Conservation (phyloP, 495 filamentous ascomycete genomes). For the Neurospora sp. region DNA sequence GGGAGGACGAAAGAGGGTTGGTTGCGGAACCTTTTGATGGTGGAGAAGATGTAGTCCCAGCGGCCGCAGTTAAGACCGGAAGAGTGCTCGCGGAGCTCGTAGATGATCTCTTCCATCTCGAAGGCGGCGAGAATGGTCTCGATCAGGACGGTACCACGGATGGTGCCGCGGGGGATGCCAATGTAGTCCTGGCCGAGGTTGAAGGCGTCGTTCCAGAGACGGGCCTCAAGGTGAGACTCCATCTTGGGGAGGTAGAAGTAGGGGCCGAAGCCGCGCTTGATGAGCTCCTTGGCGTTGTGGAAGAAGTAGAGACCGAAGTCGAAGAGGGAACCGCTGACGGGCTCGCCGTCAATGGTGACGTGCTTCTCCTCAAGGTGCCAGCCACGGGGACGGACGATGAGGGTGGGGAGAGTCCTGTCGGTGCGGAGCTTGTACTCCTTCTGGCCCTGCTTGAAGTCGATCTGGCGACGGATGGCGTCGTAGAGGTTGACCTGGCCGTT, state of each 20-base stretch:
- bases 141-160: slow-evolving; percentile 92
- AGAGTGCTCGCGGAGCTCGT: slow-evolving; percentile 94
- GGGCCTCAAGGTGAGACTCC: slow-evolving; percentile 95
- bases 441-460: slow-evolving; percentile 90
- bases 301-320: slow-evolving; percentile 99
- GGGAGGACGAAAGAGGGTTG: slow-evolving; percentile 89
- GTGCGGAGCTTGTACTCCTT: slow-evolving; percentile 98
- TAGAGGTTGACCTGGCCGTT: slow-evolving; percentile 98
- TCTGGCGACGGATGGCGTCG: slow-evolving; percentile 86
- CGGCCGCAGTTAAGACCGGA: slow-evolving; percentile 96
- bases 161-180: slow-evolving; percentile 81
- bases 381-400: slow-evolving; percentile 80
- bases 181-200: slow-evolving; percentile 92
- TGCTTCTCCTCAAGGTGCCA: slow-evolving; percentile 99
- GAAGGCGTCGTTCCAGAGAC: slow-evolving; percentile 98
- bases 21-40: slow-evolving; percentile 99
- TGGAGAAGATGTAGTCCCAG: slow-evolving; percentile 99
- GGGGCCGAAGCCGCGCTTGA: slow-evolving; percentile 74
- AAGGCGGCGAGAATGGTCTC: slow-evolving; percentile 99
- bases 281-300: slow-evolving; percentile 90
- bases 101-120: slow-evolving; percentile 99
- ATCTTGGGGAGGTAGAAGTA: slow-evolving; percentile 99
- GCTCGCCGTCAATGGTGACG: slow-evolving; percentile 89
- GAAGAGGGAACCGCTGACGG: slow-evolving; percentile 88
- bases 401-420: slow-evolving; percentile 66